A percentile compares a stretch with the other conserved stretches of the same genome.
These are phyloP conservation scores for Phenoliferia sp. DNA, from an alignment of 1,284 basidiomycete genomes.

Conservation along the genomic window DNA sequence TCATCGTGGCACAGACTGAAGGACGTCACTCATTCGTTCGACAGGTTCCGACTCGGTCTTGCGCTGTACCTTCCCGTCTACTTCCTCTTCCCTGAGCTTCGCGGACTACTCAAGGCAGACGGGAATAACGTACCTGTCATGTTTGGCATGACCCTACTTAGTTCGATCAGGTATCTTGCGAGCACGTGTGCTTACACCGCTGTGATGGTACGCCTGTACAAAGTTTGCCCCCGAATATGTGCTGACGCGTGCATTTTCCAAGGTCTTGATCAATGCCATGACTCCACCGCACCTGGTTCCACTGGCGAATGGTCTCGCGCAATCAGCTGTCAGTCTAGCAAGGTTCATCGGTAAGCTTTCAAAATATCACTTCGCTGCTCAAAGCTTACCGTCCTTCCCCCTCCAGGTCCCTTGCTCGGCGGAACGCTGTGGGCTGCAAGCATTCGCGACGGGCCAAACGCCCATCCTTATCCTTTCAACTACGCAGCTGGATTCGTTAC, in stretches of 20 bases:
- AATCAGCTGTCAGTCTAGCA: conserved; percentile 42
- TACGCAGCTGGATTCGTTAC: conserved; percentile 29
- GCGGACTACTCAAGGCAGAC: conserved; percentile 27
- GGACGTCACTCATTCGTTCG: neutral
- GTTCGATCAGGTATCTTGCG: conserved; percentile 33
- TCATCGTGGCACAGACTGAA: neutral
- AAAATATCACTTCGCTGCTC: conserved; percentile 18
- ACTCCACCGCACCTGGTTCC: conserved; percentile 45
- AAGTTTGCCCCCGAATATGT: neutral
- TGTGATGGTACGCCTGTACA: conserved; percentile 24
- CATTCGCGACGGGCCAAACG: conserved; percentile 34
- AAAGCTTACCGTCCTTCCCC: neutral
- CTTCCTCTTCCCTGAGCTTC: conserved; percentile 35
- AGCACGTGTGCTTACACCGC: conserved; percentile 35
- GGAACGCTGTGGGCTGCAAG: conserved; percentile 33
- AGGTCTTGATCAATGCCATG: conserved; percentile 43
- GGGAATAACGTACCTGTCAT: conserved; percentile 30
- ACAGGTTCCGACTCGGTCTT: conserved; percentile 33
- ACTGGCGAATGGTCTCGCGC: conserved; percentile 46
- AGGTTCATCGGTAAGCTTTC: conserved; percentile 41
- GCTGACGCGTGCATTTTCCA: neutral
- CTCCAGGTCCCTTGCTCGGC: conserved; percentile 19
- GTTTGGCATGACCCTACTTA: conserved; percentile 34
- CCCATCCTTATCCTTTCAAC: conserved; percentile 26
- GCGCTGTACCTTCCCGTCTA: conserved; percentile 35